phyloP scores from a whole-genome alignment of 1,284 basidiomycete species.

The Ceratobasidium sp. region DNA sequence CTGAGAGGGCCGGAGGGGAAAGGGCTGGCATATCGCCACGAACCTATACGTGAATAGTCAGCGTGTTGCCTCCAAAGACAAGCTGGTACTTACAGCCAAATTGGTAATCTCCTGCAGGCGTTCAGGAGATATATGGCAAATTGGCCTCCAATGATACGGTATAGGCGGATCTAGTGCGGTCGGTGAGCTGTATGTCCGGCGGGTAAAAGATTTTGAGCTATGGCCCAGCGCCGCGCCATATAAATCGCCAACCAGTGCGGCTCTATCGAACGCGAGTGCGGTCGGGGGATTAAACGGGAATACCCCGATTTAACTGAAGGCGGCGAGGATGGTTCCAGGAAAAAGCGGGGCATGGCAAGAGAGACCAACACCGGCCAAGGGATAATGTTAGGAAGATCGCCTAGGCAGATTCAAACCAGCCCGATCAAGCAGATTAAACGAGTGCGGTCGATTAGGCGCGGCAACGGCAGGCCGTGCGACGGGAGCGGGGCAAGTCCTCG shows the following conservation, averaged over 20 bases:
- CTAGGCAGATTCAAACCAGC: background rate
- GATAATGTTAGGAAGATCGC: slow-evolving; percentile 10
- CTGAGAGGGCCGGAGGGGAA: slow-evolving; percentile 11
- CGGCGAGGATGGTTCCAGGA: background rate
- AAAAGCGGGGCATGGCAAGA: slow-evolving; percentile 6
- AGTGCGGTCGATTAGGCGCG: slow-evolving; percentile 22
- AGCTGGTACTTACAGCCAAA: slow-evolving; percentile 21
- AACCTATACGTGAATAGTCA: slow-evolving; percentile 3
- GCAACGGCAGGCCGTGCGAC: slow-evolving; percentile 25
- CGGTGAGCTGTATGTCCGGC: slow-evolving; percentile 40
- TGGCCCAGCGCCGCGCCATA: slow-evolving; percentile 15
- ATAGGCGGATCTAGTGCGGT: slow-evolving; percentile 37
- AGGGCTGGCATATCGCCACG: slow-evolving; percentile 15
- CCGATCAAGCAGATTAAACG: slow-evolving; percentile 4
- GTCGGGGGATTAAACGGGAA: slow-evolving; percentile 23
- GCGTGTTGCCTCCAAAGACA: background rate
- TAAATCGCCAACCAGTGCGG: slow-evolving; percentile 34
- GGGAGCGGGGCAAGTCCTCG: slow-evolving; percentile 26
- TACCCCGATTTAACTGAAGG: slow-evolving; percentile 8
- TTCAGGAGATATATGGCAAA: slow-evolving; percentile 38
- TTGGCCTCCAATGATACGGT: slow-evolving; percentile 38
- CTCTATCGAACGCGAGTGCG: slow-evolving; percentile 19
- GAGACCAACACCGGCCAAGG: slow-evolving; percentile 26
- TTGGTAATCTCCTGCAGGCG: slow-evolving; percentile 37
- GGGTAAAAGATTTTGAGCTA: slow-evolving; percentile 24